Evolutionary conservation across 345 rosid genomes (phyloP), one percentile per base, ranked within the genome.

Genomic region (Rhizophora mangle): DNA sequence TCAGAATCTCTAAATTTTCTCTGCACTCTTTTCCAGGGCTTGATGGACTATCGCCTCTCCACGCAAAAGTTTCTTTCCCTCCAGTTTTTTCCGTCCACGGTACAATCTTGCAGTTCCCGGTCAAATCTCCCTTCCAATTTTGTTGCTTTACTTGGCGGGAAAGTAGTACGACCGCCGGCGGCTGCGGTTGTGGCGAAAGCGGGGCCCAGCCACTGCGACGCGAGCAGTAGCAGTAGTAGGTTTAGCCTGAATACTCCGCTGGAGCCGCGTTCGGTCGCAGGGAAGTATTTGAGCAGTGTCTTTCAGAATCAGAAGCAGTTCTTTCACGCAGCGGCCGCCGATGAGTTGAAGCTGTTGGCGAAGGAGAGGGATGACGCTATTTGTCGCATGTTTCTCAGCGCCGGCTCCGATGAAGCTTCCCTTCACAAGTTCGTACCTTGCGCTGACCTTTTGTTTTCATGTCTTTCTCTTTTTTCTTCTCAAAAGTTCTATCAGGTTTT

Each of bases 201-300:
- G 24, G 88, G 96, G 6, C 78, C 82, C 16, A 89, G 96, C 75
- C 90, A 82, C 77, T 92, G 95, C 62, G 96, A 91, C 78, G 82
- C 90, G 64, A 85, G 91, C 62, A 85, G 97, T 31, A 67, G 72
- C 56, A 3, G 49, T 13, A 62, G 63, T 15, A 60, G 72, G 68
- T 43, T 43, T 10, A 79, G 90, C 65, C 83, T 95, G 51, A 92
- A 95, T 84, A 82, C 93, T 26, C 97, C 99, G 71, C 84, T 89
- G 37, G 93, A 87, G 76, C 91, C 84, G 22, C 77, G 80, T 62
- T 87, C 99, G 1, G 65, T 86, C 19, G 81, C 85, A 26, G 99
- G 96, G n/a, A 87, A 72, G 86, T 83, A 82, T 64, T 62, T 92
- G 65, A 83, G 85, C 62, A 74, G 88, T n/a, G 97, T 95, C 46